Conservation (phyloP, 2,329 filamentous ascomycete genomes). For the Aspergillus tamarii region DNA sequence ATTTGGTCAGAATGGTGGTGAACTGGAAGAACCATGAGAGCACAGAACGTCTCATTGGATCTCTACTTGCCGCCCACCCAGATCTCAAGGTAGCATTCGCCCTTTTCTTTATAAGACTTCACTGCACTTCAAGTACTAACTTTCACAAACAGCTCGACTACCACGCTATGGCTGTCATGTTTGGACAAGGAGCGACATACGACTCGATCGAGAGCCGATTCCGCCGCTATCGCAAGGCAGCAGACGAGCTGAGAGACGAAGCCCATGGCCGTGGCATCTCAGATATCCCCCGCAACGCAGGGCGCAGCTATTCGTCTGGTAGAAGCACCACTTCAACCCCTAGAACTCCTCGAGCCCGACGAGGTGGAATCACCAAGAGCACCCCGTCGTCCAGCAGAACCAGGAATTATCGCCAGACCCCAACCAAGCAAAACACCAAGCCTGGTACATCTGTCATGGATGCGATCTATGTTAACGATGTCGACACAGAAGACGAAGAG, state of each 20-base stretch:
- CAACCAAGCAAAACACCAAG: slow-evolving; percentile 6
- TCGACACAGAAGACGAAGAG: slow-evolving; percentile 6
- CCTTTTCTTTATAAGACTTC: background rate
- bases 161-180: slow-evolving; percentile 47
- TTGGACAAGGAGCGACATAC: slow-evolving; percentile 51
- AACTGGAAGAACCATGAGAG: slow-evolving; percentile 33
- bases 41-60: slow-evolving; percentile 30
- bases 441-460: slow-evolving; percentile 11
- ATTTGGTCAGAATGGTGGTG: slow-evolving; percentile 27
- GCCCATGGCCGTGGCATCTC: slow-evolving; percentile 18
- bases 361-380: slow-evolving; percentile 21
- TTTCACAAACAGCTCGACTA: slow-evolving; percentile 46
- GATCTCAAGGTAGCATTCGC: slow-evolving; percentile 25
- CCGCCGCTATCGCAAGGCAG: slow-evolving; percentile 48
- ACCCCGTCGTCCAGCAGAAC: slow-evolving; percentile 9
- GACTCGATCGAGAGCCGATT: slow-evolving; percentile 53
- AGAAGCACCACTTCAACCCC: slow-evolving; percentile 9
- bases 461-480: slow-evolving; percentile 21
- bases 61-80: slow-evolving; percentile 33
- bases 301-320: slow-evolving; percentile 8
- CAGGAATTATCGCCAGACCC: background rate
- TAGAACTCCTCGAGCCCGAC: slow-evolving; percentile 21
- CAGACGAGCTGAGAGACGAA: slow-evolving; percentile 38
- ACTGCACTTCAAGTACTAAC: background rate
- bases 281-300: slow-evolving; percentile 11